Evolutionary conservation across 78 protist species (phyloP).

Genomic region (Monocercomonoides exilis): DNA sequence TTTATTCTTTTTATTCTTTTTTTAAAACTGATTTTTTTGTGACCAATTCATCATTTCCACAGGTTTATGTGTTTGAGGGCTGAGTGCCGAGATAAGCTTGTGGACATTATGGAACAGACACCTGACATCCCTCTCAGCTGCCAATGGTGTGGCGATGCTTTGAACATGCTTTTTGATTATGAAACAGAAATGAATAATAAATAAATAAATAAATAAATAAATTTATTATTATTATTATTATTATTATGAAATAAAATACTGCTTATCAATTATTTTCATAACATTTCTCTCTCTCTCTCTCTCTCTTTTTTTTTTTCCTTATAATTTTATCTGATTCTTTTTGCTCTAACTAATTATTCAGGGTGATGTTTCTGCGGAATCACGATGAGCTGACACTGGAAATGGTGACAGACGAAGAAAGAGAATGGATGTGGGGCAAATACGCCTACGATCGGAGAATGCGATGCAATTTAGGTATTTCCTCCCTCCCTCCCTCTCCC

Average conservation of each 20-base stretch:
- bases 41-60: not conserved
- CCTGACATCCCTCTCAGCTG: not conserved
- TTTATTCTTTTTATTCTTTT: no score
- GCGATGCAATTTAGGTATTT: conserved; percentile 59
- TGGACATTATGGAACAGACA: not conserved
- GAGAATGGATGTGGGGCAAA: conserved; percentile 58
- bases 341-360: not conserved
- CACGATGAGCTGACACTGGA: conserved; percentile 59
- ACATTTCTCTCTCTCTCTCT: not conserved
- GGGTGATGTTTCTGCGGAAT: conserved; percentile 12
- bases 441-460: conserved; percentile 52
- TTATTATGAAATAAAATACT: no score
- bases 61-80: not conserved
- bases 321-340: not conserved
- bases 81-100: not conserved
- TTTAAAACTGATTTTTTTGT: not conserved
- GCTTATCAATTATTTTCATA: no score
- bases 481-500: no score
- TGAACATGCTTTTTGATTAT: no score
- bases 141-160: not conserved
- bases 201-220: no score
- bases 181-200: no score
- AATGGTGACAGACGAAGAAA: conserved; percentile 60
- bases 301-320: not conserved
- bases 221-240: no score